phyloP scores from a whole-genome alignment of 192 early-diverging fungal genomes.

The Lunasporangiospora selenospora region DNA sequence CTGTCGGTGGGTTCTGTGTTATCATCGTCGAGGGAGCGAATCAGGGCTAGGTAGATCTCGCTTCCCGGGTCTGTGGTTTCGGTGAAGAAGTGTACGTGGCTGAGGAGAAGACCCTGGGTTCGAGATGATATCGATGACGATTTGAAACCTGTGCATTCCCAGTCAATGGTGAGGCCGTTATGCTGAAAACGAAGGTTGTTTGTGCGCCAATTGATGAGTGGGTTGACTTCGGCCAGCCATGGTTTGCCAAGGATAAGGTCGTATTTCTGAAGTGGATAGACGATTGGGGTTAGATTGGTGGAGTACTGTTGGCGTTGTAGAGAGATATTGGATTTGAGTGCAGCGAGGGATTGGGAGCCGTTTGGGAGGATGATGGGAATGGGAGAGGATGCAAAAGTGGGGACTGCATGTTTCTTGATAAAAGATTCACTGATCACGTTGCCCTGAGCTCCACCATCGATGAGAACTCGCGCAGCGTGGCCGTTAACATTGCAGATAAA shows the following conservation, averaged over 20 bases:
- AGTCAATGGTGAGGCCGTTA: slow-evolving; percentile 5
- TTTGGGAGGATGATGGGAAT: slow-evolving; percentile 1
- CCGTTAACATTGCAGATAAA: slow-evolving; percentile 2
- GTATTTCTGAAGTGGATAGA: slow-evolving; percentile 20
- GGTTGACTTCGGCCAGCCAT: slow-evolving; percentile 9
- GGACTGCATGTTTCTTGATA: background rate
- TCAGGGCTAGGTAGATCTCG: no score
- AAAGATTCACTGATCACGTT: slow-evolving; percentile 4
- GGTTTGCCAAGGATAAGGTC: slow-evolving; percentile 24
- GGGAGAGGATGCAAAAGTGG: background rate
- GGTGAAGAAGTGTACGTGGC: no score
- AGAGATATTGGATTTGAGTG: background rate
- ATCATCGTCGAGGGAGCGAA: no score
- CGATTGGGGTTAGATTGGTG: slow-evolving; percentile 1
- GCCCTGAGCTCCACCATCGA: background rate
- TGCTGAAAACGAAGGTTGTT: slow-evolving; percentile 16
- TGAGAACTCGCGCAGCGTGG: background rate
- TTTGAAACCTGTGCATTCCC: no score
- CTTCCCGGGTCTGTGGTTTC: no score
- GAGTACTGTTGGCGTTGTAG: background rate
- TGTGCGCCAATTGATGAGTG: slow-evolving; percentile 19
- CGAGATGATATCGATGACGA: no score
- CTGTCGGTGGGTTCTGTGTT: no score
- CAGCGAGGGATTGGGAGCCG: background rate
- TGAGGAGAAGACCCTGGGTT: no score